A percentile compares a stretch with the other conserved stretches of the same genome.
These are phyloP conservation scores for Floccularia luteovirens DNA, from an alignment of 768 basidiomycete species.

Conservation along the genomic window DNA sequence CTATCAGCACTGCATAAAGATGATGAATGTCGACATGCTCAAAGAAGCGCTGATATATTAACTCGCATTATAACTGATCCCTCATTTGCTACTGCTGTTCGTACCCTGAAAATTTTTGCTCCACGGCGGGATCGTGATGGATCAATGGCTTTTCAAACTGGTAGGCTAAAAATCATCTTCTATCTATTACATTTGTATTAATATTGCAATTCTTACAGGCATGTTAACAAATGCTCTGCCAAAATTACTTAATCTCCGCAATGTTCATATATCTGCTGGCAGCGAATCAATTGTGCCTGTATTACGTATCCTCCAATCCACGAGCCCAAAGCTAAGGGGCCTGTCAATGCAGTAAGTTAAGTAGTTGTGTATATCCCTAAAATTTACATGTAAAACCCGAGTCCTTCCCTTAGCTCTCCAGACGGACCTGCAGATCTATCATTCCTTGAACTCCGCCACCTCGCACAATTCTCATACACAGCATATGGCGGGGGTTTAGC, in stretches of 20 bases:
- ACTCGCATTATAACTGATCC: slow-evolving; percentile 57
- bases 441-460: slow-evolving; percentile 41
- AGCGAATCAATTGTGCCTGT: slow-evolving; percentile 45
- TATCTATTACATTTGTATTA: not conserved
- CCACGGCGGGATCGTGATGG: slow-evolving; percentile 37
- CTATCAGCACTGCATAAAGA: slow-evolving; percentile 16
- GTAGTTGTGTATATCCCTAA: not conserved
- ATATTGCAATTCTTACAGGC: slow-evolving; percentile 30
- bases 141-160: slow-evolving; percentile 56
- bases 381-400: not conserved
- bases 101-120: slow-evolving; percentile 53
- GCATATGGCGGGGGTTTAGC: slow-evolving; percentile 32
- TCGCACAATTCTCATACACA: slow-evolving; percentile 51
- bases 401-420: slow-evolving; percentile 24
- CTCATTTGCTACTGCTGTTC: slow-evolving; percentile 49
- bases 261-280: slow-evolving; percentile 53
- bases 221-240: slow-evolving; percentile 67
- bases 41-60: slow-evolving; percentile 65
- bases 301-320: slow-evolving; percentile 41
- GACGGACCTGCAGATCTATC: slow-evolving; percentile 37
- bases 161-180: slow-evolving; percentile 21
- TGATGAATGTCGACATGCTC: slow-evolving; percentile 45
- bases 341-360: slow-evolving; percentile 45
- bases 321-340: slow-evolving; percentile 44
- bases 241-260: slow-evolving; percentile 49